Percentiles rank a stretch among this genome's conserved stretches.
Evolutionary conservation across 257 asterid genomes (phyloP).

Genomic region (Solanum infundibuliforme): DNA sequence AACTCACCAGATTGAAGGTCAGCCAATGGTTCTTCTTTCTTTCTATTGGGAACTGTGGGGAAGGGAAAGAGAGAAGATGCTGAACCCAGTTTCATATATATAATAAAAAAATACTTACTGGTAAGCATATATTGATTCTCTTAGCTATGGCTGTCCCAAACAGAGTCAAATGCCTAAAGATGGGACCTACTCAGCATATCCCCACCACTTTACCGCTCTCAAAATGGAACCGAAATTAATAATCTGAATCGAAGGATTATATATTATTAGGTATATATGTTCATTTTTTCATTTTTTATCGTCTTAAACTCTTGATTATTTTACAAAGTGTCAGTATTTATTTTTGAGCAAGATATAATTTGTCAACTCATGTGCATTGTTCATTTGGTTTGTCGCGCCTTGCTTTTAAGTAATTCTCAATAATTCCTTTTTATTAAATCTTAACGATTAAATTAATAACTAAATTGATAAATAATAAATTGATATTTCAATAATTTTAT

Average conservation of each 20-base stretch:
- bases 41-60: not conserved
- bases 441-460: no score
- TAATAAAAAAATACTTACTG: not conserved
- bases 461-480: no score
- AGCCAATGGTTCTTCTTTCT: not conserved
- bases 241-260: no score
- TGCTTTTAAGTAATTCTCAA: not conserved
- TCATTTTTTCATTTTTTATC: no score
- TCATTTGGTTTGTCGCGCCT: not conserved
- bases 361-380: not conserved
- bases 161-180: not conserved
- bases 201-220: not conserved
- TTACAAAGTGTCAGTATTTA: no score
- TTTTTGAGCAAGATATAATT: no score
- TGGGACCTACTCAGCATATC: not conserved
- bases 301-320: no score
- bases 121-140: not conserved
- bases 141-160: not conserved
- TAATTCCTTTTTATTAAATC: no score
- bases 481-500: no score
- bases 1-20: slow-evolving; percentile 1
- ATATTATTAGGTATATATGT: no score
- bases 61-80: not conserved
- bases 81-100: not conserved
- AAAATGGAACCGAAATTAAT: no score